These are phyloP conservation scores for Colletotrichum siamense DNA, from an alignment of 2,329 filamentous ascomycete species.

Conservation along the genomic window DNA sequence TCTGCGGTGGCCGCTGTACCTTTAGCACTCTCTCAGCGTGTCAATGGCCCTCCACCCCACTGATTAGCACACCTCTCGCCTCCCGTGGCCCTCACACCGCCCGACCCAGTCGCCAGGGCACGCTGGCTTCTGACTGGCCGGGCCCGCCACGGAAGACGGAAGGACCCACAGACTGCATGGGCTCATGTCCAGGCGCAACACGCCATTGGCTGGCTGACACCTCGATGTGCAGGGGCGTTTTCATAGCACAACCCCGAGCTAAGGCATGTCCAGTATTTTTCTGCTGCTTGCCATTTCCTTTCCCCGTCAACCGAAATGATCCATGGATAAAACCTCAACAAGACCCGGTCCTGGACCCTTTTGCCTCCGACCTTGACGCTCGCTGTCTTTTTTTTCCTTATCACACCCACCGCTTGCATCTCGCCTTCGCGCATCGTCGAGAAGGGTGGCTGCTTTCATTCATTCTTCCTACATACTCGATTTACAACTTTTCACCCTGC, in stretches of 20 bases:
- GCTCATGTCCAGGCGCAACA: conserved; percentile 1
- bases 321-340: conserved; percentile 26
- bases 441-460: neutral
- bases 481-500: neutral
- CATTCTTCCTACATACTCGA: neutral
- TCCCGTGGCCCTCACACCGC: conserved; percentile 12
- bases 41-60: neutral
- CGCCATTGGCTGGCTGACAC: conserved; percentile 1
- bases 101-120: conserved; percentile 4
- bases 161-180: conserved; percentile 13
- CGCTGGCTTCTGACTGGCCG: neutral
- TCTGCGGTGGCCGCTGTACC: neutral
- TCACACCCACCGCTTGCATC: neutral
- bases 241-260: conserved; percentile 11
- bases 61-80: conserved; percentile 8
- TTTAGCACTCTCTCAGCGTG: neutral
- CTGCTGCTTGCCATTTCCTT: conserved; percentile 17
- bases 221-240: conserved; percentile 9
- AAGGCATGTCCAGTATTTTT: conserved; percentile 1
- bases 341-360: conserved; percentile 19
- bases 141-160: conserved; percentile 12
- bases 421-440: conserved; percentile 9
- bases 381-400: conserved; percentile 5
- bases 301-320: conserved; percentile 25
- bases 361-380: conserved; percentile 4